Evolutionary conservation across 2,329 filamentous ascomycete species (phyloP).

Genomic region (Oidium heveae): DNA sequence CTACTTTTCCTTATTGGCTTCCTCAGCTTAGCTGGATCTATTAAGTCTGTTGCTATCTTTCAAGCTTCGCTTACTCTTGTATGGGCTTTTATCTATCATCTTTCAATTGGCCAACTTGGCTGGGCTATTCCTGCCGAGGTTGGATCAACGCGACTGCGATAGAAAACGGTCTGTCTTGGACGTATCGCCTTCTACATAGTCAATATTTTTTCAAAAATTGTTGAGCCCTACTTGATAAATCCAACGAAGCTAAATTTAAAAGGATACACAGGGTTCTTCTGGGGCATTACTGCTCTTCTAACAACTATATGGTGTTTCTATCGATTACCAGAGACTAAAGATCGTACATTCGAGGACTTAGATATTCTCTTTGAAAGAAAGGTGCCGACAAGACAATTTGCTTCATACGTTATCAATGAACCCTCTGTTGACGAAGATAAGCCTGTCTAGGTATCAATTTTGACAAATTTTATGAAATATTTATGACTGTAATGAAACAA

Average conservation of each 20-base stretch:
- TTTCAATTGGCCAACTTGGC: background rate
- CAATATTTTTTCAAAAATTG: background rate
- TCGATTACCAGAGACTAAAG: constrained; percentile 55
- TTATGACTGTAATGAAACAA: no score
- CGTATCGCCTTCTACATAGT: constrained; percentile 16
- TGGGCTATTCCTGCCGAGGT: constrained; percentile 12
- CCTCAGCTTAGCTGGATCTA: no score
- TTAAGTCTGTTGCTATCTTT: no score
- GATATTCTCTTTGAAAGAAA: constrained; percentile 52
- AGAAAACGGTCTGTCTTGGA: constrained; percentile 58
- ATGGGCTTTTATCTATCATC: constrained; percentile 9
- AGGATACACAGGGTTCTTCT: constrained; percentile 49
- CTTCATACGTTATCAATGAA: background rate
- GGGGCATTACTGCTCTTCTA: constrained; percentile 53
- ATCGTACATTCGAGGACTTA: constrained; percentile 57
- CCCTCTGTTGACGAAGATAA: no score
- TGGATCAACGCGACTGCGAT: constrained; percentile 32
- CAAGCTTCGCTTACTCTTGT: no score
- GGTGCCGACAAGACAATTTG: constrained; percentile 2
- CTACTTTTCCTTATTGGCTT: no score
- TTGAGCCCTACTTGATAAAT: constrained; percentile 1
- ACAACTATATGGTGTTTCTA: constrained; percentile 66
- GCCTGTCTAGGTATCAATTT: no score
- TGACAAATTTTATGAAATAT: no score
- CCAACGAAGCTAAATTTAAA: background rate